These are phyloP conservation scores for Reticulascus tulasneorum DNA, from an alignment of 2,329 filamentous ascomycete species.

Conservation along the genomic window DNA sequence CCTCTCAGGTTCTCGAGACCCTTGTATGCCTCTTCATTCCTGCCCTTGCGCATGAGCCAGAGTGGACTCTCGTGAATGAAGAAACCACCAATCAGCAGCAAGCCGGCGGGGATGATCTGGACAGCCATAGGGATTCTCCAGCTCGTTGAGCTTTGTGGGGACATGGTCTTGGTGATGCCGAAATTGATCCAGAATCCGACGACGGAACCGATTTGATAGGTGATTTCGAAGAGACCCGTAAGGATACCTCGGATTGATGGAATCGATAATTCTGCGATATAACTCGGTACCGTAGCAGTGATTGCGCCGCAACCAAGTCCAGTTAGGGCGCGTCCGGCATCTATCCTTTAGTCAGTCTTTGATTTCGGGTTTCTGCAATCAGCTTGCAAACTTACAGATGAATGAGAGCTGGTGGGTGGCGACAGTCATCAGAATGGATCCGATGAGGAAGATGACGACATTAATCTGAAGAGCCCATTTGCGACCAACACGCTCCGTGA, in stretches of 20 bases:
- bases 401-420: conserved; percentile 35
- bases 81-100: conserved; percentile 40
- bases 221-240: conserved; percentile 49
- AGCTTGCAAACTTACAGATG: too few species aligned
- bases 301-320: conserved; percentile 55
- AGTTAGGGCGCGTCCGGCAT: conserved; percentile 51
- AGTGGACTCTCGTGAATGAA: conserved; percentile 26
- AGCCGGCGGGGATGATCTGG: conserved; percentile 37
- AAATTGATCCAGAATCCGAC: conserved; percentile 52
- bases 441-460: conserved; percentile 39
- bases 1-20: conserved; percentile 39
- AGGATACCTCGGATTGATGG: conserved; percentile 55
- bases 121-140: conserved; percentile 49
- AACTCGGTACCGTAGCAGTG: conserved; percentile 57
- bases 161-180: conserved; percentile 36
- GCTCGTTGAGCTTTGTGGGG: conserved; percentile 24
- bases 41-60: conserved; percentile 17
- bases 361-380: too few species aligned
- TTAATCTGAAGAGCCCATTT: conserved; percentile 45
- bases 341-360: too few species aligned
- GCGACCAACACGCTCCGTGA: conserved; percentile 45
- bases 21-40: conserved; percentile 20
- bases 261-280: conserved; percentile 59
- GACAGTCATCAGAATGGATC: conserved; percentile 38
- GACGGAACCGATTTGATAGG: conserved; percentile 48